These are phyloP conservation scores for Colletotrichum cordylinicola DNA, from an alignment of 2,329 filamentous ascomycete species.

Conservation along the genomic window DNA sequence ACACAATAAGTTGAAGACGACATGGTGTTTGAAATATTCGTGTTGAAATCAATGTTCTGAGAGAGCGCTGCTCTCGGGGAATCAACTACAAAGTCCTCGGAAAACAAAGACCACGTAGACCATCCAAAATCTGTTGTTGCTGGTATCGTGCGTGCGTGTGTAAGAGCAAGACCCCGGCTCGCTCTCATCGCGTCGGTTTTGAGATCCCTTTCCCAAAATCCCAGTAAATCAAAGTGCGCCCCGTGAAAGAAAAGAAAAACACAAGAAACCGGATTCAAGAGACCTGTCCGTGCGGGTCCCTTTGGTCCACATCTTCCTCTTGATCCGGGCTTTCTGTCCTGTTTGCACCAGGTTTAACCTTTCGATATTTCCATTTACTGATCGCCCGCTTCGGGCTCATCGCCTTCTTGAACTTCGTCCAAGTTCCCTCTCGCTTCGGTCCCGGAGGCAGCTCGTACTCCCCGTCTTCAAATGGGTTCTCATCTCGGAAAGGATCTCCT, in stretches of 20 bases:
- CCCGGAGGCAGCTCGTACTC: conserved; percentile 13
- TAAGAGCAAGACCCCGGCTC: background rate
- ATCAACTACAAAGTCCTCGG: background rate
- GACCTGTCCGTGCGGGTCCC: background rate
- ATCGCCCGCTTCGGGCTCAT: conserved; percentile 17
- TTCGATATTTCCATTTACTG: conserved; percentile 17
- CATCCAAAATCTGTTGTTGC: background rate
- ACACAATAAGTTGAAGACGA: too few species aligned
- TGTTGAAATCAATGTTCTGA: background rate
- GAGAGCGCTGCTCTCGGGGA: background rate
- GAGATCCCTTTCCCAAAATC: background rate
- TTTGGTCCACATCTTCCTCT: background rate
- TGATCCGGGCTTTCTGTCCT: conserved; percentile 1
- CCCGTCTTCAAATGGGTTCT: conserved; percentile 14
- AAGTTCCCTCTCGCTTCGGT: background rate
- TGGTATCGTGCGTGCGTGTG: background rate
- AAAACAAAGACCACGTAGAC: background rate
- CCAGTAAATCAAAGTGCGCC: background rate
- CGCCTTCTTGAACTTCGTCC: conserved; percentile 19
- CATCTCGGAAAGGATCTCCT: background rate
- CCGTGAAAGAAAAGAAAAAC: background rate
- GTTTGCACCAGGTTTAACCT: background rate
- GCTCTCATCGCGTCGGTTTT: background rate
- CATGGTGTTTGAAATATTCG: background rate
- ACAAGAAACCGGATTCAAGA: background rate